Percentiles rank a stretch among this genome's conserved stretches.
phyloP scores from a whole-genome alignment of 345 rosid species.

The Aquilaria malaccensis region DNA sequence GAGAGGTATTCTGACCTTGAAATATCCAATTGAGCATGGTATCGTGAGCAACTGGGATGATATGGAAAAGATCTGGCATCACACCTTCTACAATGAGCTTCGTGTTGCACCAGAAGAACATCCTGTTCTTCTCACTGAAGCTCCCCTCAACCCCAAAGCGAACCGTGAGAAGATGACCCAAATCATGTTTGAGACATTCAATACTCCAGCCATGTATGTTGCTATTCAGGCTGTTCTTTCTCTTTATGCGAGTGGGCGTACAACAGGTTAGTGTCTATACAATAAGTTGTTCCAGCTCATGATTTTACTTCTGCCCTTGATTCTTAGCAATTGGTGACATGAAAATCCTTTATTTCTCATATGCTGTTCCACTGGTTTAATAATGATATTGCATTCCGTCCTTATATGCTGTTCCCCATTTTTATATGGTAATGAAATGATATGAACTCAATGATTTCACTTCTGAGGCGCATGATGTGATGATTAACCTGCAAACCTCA shows the following conservation, averaged over 20 bases:
- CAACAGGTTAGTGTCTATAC: constrained; percentile 51
- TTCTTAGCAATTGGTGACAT: no score
- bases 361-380: no score
- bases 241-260: constrained; percentile 89
- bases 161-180: constrained; percentile 98
- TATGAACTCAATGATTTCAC: no score
- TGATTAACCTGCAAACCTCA: no score
- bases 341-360: no score
- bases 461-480: no score
- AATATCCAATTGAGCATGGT: constrained; percentile 88
- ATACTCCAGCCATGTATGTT: constrained; percentile 87
- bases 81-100: constrained; percentile 89
- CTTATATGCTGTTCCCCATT: no score
- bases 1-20: constrained; percentile 72
- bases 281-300: no score
- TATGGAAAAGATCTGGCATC: constrained; percentile 97
- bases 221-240: constrained; percentile 92
- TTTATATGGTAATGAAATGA: no score
- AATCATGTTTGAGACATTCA: constrained; percentile 92
- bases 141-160: constrained; percentile 90
- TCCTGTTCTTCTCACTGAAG: constrained; percentile 68
- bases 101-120: constrained; percentile 91
- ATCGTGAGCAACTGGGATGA: constrained; percentile 98
- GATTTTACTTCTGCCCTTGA: no score
- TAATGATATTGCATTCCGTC: no score